A percentile compares a stretch with the other conserved stretches of the same genome.
Evolutionary conservation across 306 rosid genomes (phyloP).

Genomic region (Trifolium repens): DNA sequence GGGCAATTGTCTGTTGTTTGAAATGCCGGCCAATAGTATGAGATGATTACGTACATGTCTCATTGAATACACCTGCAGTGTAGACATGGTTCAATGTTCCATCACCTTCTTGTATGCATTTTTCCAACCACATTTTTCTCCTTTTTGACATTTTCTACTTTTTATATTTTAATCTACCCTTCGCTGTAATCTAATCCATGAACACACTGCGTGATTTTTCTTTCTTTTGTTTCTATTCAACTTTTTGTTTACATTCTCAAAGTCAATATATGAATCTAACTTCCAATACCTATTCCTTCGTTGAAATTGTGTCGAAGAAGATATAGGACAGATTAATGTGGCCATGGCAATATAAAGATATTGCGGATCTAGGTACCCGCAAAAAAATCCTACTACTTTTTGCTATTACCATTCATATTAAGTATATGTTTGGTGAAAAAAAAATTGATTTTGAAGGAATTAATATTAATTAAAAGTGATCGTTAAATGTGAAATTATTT

Average conservation of each 20-base stretch:
- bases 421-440: no score
- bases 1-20: conserved; percentile 15
- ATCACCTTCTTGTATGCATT: conserved; percentile 38
- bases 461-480: no score
- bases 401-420: no score
- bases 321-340: neutral
- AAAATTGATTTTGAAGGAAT: no score
- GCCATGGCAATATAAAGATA: neutral
- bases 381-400: no score
- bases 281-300: neutral
- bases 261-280: conserved; percentile 14
- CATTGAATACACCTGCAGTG: conserved; percentile 38
- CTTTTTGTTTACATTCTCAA: conserved; percentile 14
- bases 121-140: conserved; percentile 35
- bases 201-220: conserved; percentile 25
- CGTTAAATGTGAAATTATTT: no score
- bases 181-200: conserved; percentile 33
- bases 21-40: neutral
- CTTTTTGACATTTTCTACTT: conserved; percentile 7
- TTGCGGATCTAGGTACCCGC: no score
- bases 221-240: neutral
- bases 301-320: neutral
- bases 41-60: conserved; percentile 39
- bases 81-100: conserved; percentile 46
- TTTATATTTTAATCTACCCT: conserved; percentile 15